Base-by-base conservation (phyloP, 228 moss, liverwort and hornwort species). In the Sphagnum magellanicum region DNA sequence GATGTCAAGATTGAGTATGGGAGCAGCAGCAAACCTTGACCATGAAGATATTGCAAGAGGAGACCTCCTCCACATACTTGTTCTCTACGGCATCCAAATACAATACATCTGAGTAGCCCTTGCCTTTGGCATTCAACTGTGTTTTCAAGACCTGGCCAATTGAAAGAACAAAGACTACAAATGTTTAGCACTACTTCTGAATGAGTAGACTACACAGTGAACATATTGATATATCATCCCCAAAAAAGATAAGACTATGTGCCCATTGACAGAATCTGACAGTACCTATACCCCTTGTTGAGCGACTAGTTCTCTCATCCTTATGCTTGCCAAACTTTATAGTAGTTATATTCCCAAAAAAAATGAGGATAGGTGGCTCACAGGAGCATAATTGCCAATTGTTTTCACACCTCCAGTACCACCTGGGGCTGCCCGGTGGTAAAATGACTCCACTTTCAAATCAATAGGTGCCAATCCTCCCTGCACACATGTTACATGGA, bases 301-400 rank as follows among this genome's bases (percentile, higher is more conserved):
- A 32, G 32, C 2, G 3, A 32, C 32, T 32, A 32, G 32, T 32
- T 32, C 32, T 32, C 32, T 32, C 3, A 32, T 32, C 32, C 32
- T 32, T 32, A 32, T 32, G 32, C 32, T 32, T 32, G 32, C 32
- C 32, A 32, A 32, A 32, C 32, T 32, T 3, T 32, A 32, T 32
- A 32, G 32, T 32, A 32, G 32, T 32, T 32, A 32, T 32, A 32
- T 32, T 32, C 32, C 1, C 3, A 32, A 32, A 3, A 3, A 32
- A 32, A 32, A 32, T 32, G 32, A 32, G 32, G 32, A 32, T 32
- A 32, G 32, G 32, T 32, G 32, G 49, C 77, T 65, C 72, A 85
- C 85, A 73, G 85, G 72, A 74, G 85, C 85, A 75, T 85, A 85
- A 63, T 85, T 85, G 65, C 85, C 85, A 65, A 85, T 74, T 16